Evolutionary conservation across 768 basidiomycete species (phyloP), one percentile per base, ranked within the genome.

Genomic region (Mycena albidolilacea): DNA sequence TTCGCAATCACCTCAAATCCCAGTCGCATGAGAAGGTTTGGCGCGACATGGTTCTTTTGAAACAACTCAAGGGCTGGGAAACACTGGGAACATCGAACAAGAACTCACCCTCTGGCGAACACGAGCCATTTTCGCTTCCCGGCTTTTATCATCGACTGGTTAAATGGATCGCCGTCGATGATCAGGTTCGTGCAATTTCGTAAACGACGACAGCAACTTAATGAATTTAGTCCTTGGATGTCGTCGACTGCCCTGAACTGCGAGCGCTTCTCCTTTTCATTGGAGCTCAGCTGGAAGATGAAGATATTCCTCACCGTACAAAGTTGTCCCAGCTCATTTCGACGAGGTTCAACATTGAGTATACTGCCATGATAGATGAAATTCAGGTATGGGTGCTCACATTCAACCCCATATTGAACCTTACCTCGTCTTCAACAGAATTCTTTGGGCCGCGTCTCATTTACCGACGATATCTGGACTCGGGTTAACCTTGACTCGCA

Each of bases 391-490:
- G 44, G 17, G n/a, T n/a, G n/a, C n/a, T 50, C 14, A n/a, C n/a
- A n/a, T n/a, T n/a, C n/a, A n/a, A n/a, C n/a, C n/a, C n/a, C n/a
- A n/a, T n/a, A n/a, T n/a, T n/a, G n/a, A n/a, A n/a, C n/a, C n/a
- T n/a, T 5, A n/a, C 3, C 48, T 8, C 8, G 15, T n/a, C 48
- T 19, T 19, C n/a, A n/a, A n/a, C n/a, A 70, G 60, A 67, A 69
- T 38, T 38, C 67, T 15, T 10, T 69, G 7, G 55, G 72, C 1
- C 60, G 73, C 0, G 54, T 78, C 7, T 74, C 71, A 1, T 76
- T 69, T 9, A 78, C 71, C 5, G 48, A 66, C 19, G 71, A 78
- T 35, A 69, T 78, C 30, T 78, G 78, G 73, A 66, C 66, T 3
- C 73, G 72, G 12, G 21, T 62, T 7, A 69, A 72, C 17, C 46